Evolutionary conservation across 805 yeast genomes (phyloP).

Genomic region (Suhomyces sp.): DNA sequence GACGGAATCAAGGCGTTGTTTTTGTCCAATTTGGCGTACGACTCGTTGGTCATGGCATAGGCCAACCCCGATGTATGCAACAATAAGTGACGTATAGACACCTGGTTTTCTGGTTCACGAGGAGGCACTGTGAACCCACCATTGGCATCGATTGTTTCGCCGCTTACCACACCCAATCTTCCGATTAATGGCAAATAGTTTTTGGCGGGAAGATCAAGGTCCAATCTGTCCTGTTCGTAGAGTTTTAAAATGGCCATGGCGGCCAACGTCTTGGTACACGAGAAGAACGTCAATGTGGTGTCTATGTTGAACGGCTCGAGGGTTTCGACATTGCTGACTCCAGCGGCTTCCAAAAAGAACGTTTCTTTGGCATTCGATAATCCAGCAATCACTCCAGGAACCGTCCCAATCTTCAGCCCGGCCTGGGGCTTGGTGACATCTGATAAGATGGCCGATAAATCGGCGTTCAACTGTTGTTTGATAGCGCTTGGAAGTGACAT

Average conservation of each 20-base stretch:
- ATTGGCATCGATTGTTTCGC: slow-evolving; percentile 24
- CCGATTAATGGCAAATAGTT: slow-evolving; percentile 33
- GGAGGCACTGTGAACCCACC: slow-evolving; percentile 26
- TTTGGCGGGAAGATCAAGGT: slow-evolving; percentile 34
- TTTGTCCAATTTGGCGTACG: slow-evolving; percentile 12
- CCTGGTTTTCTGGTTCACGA: slow-evolving; percentile 19
- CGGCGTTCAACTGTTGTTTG: too few relatives aligned
- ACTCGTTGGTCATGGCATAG: slow-evolving; percentile 17
- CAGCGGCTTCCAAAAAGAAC: slow-evolving; percentile 24
- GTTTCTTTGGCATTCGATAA: slow-evolving; percentile 24
- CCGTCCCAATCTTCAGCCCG: too few relatives aligned
- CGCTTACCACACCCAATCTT: slow-evolving; percentile 24
- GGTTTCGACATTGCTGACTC: slow-evolving; percentile 18
- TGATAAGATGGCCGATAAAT: too few relatives aligned
- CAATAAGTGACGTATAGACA: slow-evolving; percentile 31
- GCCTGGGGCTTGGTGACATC: too few relatives aligned
- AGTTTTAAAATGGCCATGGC: slow-evolving; percentile 35
- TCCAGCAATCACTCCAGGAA: slow-evolving; percentile 31
- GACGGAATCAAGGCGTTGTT: slow-evolving; percentile 12
- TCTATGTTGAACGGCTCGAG: slow-evolving; percentile 16
- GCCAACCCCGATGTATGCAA: slow-evolving; percentile 30
- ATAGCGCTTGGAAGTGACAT: too few relatives aligned
- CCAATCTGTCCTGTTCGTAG: slow-evolving; percentile 30
- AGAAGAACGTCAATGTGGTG: slow-evolving; percentile 21
- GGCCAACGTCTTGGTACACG: slow-evolving; percentile 37